Evolutionary conservation across 2,329 filamentous ascomycete genomes (phyloP), one percentile per base, ranked within the genome.

Genomic region (Ceratocystis cubensis): DNA sequence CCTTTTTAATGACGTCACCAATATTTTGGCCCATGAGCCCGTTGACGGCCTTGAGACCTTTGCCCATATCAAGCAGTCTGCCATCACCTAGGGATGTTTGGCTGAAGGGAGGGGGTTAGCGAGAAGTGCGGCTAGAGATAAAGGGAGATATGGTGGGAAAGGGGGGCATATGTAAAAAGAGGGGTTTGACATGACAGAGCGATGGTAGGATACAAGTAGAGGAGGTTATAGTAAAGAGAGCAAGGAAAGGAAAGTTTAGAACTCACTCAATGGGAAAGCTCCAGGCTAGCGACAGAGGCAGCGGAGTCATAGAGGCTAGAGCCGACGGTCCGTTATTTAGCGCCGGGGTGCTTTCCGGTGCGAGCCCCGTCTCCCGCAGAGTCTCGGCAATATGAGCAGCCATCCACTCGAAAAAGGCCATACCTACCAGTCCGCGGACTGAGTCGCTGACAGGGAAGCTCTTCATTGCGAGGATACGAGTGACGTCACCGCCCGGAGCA

Each of bases 201-300:
- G 37, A 44, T 8, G 13, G 7, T 2, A 53, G 17, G 20, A 5
- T 45, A 53, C 48, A 45, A 37, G 10, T 41, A 41, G 37, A 56
- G n/a, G 2, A 15, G n/a, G 30, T 20, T 22, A 25, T 15, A 5
- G 28, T 33, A 25, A 25, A 45, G 2, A 48, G 30, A 48, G 20
- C 5, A 33, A 45, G 37, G 2, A 6, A 62, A 44, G 25, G 33
- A 15, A 62, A 3, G 33, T 63, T 22, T 63, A 45, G 61, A 33
- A 78, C 83, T 72, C 77, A 87, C 84, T 88, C 82, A 57, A 88
- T 84, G 30, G 85, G 85, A 70, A 88, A 88, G 67, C 85, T 88
- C 84, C 85, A 88, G 5, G 85, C 83, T 69, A 88, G 73, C 0
- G 84, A 84, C 75, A 87, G 78, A 7, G 80, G 80, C 64, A 88